Base-by-base conservation (phyloP, 331 rosid genomes). In the Pyracantha coccinea region DNA sequence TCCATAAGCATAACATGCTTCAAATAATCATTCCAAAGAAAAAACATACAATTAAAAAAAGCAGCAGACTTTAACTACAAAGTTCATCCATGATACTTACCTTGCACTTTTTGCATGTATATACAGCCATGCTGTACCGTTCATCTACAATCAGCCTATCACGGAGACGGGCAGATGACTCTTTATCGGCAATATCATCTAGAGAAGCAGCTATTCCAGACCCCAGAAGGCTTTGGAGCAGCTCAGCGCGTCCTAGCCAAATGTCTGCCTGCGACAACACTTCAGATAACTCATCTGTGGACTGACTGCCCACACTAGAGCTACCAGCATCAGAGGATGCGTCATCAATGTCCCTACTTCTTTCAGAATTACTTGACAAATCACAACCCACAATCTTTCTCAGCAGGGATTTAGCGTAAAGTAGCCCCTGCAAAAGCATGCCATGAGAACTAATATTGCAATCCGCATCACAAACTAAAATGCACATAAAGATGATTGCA, bases 41-140 rank as follows among this genome's bases (percentile, higher is more conserved):
- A 60, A 60, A 27, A 27, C 77, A 74, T 65, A 68, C 74, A 69
- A 41, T 71, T 77, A 47, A 52, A 71, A 13, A 52, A 59, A 29
- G 35, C 27, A 76, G 77, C 69, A 73, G 68, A 24, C 72, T 44
- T 44, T 32, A 70, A 52, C 72, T 50, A 66, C 73, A 72, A 69
- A 60, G 45, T 19, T 16, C 58, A 66, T 78, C 69, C 11, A 32
- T 19, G 69, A 75, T 65, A 44, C 54, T 78, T 86, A 94, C 99
- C 99, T 90, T 94, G 75, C 99, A 94, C 93, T 94, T 94, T 85
- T 69, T 92, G 88, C 99, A 76, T 29, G 99, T 94, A 81, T 94
- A 94, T 52, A 94, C 99, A 75, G 97, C 99, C 97, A 94, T 94
- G 88, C 99, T 92, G 81, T 94, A 94, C 77, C 97, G 85, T 77